Conservation (phyloP, 2,329 filamentous ascomycete species). For the Aspergillus sp. region DNA sequence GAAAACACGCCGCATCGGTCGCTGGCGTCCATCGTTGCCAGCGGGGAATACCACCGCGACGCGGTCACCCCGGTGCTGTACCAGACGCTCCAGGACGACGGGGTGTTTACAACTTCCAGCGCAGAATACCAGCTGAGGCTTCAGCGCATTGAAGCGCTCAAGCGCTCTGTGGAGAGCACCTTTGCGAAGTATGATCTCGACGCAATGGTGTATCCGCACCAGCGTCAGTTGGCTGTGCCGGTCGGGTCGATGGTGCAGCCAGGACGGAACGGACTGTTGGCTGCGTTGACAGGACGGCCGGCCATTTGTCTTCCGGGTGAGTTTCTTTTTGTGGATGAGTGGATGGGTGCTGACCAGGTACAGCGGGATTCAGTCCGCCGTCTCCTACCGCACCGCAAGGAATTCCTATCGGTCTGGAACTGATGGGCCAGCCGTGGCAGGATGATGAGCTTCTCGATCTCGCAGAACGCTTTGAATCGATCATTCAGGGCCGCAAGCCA, state of each 20-base stretch:
- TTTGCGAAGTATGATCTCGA: constrained; percentile 53
- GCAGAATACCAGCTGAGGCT: constrained; percentile 50
- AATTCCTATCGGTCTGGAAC: constrained; percentile 65
- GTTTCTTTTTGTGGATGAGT: neutral
- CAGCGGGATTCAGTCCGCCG: constrained; percentile 49
- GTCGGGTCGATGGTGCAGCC: constrained; percentile 57
- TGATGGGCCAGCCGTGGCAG: constrained; percentile 57
- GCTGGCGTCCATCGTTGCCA: constrained; percentile 51
- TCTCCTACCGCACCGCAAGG: constrained; percentile 53
- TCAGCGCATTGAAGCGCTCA: constrained; percentile 53
- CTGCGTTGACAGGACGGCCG: constrained; percentile 53
- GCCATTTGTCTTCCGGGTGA: constrained; percentile 46
- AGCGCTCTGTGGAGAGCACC: constrained; percentile 49
- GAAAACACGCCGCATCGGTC: constrained; percentile 27
- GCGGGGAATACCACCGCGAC: constrained; percentile 49
- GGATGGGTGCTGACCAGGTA: neutral
- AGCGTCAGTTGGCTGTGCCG: constrained; percentile 62
- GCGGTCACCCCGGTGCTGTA: constrained; percentile 59
- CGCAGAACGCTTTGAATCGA: constrained; percentile 51
- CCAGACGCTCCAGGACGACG: constrained; percentile 49
- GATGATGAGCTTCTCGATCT: constrained; percentile 56
- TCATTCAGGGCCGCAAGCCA: constrained; percentile 47
- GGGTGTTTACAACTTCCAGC: constrained; percentile 54
- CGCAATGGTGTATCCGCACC: constrained; percentile 63
- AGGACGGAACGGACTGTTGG: constrained; percentile 60